Percentiles rank a stretch among this genome's conserved stretches.
Conservation (phyloP, 2,329 filamentous ascomycete species). For the Pezizomycotina sp. region DNA sequence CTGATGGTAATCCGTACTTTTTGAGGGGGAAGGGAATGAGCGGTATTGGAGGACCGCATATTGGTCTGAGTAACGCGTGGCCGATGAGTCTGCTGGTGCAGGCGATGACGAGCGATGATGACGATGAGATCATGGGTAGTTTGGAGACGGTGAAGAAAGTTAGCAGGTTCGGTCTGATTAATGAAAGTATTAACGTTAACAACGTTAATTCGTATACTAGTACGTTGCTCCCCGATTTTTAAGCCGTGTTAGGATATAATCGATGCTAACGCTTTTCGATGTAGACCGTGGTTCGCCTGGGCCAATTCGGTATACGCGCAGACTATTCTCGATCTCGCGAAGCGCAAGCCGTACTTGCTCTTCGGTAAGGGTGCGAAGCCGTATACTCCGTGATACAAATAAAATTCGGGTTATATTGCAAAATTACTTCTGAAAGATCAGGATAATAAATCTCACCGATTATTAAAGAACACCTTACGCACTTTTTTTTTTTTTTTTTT, state of each 20-base stretch:
- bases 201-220: constrained; percentile 54
- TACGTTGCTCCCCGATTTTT: constrained; percentile 28
- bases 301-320: constrained; percentile 92
- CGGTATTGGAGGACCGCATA: constrained; percentile 68
- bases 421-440: too few species aligned
- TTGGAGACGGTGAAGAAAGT: constrained; percentile 59
- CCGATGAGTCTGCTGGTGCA: constrained; percentile 90
- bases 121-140: constrained; percentile 61
- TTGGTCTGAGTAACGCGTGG: constrained; percentile 84
- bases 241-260: constrained; percentile 4
- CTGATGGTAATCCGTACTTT: constrained; percentile 73
- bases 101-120: constrained; percentile 71
- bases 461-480: too few species aligned
- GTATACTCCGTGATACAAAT: too few species aligned
- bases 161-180: constrained; percentile 62
- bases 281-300: constrained; percentile 82
- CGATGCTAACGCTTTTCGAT: not conserved
- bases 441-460: too few species aligned
- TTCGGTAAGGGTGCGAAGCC: constrained; percentile 49
- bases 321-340: constrained; percentile 76
- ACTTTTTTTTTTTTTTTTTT: too few species aligned
- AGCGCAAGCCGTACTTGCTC: constrained; percentile 72
- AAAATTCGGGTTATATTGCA: too few species aligned
- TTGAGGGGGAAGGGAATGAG: constrained; percentile 59
- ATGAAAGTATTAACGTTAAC: constrained; percentile 84